Evolutionary conservation across 2,329 filamentous ascomycete species (phyloP).

Genomic region (Cladosporium sphaerospermum): DNA sequence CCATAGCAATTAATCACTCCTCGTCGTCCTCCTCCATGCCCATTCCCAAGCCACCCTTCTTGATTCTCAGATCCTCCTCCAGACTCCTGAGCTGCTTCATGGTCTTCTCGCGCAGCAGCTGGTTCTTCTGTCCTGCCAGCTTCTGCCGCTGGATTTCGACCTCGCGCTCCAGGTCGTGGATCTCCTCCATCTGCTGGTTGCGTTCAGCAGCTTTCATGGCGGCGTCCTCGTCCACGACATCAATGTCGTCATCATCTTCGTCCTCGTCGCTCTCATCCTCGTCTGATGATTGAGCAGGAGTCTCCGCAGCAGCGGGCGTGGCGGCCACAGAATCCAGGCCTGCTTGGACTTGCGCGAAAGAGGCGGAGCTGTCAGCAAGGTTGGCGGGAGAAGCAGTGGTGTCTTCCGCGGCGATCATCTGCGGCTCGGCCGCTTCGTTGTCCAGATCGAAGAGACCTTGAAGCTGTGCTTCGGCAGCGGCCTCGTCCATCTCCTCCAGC

Average conservation of each 20-base stretch:
- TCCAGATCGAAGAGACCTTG: slow-evolving; percentile 36
- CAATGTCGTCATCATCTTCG: slow-evolving; percentile 37
- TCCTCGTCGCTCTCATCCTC: slow-evolving; percentile 43
- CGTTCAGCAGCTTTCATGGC: slow-evolving; percentile 42
- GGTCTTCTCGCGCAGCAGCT: slow-evolving; percentile 46
- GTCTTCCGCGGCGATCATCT: slow-evolving; percentile 20
- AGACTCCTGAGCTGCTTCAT: slow-evolving; percentile 45
- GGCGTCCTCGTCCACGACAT: slow-evolving; percentile 48
- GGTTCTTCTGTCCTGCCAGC: slow-evolving; percentile 37
- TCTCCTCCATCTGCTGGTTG: slow-evolving; percentile 46
- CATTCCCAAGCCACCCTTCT: slow-evolving; percentile 39
- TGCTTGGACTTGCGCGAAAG: slow-evolving; percentile 20
- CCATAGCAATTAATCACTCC: slow-evolving; percentile 3
- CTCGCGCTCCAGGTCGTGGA: slow-evolving; percentile 48
- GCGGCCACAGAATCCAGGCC: slow-evolving; percentile 17
- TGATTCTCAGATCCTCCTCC: slow-evolving; percentile 49
- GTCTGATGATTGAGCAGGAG: slow-evolving; percentile 22
- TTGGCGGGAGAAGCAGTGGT: slow-evolving; percentile 23
- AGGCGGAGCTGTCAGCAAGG: slow-evolving; percentile 22
- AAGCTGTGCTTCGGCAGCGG: slow-evolving; percentile 24
- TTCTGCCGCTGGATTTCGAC: slow-evolving; percentile 36
- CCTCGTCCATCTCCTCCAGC: slow-evolving; percentile 30
- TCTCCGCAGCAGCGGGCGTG: slow-evolving; percentile 24
- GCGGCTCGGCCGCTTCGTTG: slow-evolving; percentile 15
- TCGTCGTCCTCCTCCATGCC: slow-evolving; percentile 25